These are phyloP conservation scores for Jaminaea rosea DNA, from an alignment of 1,284 basidiomycete genomes.

Conservation along the genomic window DNA sequence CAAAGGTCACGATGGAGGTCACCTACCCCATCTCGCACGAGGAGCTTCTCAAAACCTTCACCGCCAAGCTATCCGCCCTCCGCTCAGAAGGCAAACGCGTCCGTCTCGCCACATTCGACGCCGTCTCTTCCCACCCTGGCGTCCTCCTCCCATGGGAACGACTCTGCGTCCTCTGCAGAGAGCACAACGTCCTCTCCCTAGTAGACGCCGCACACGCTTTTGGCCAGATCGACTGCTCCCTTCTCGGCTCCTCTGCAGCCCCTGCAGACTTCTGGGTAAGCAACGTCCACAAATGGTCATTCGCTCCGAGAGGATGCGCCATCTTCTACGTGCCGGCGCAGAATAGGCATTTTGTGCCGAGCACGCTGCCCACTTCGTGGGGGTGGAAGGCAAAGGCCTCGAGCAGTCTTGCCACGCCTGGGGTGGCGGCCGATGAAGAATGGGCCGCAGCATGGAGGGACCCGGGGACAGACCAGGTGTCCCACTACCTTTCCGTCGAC, in stretches of 20 bases:
- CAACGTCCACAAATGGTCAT: conserved; percentile 79
- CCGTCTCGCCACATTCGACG: conserved; percentile 69
- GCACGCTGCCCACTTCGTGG: conserved; percentile 65
- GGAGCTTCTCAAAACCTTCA: conserved; percentile 36
- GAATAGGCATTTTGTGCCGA: conserved; percentile 68
- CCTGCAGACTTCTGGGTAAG: conserved; percentile 2
- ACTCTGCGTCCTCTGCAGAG: conserved; percentile 49
- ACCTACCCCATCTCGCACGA: conserved; percentile 35
- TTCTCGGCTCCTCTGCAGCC: not conserved
- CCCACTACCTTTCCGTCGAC: conserved; percentile 17
- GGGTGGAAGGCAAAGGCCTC: no score
- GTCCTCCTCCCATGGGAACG: conserved; percentile 69
- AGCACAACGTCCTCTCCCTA: conserved; percentile 30
- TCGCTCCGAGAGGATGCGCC: conserved; percentile 62
- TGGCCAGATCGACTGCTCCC: conserved; percentile 50
- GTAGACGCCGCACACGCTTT: conserved; percentile 78
- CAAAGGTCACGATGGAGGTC: conserved; percentile 29
- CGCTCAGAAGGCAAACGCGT: conserved; percentile 58
- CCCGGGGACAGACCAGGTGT: conserved; percentile 20
- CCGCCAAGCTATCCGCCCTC: conserved; percentile 9
- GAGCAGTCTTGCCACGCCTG: no score
- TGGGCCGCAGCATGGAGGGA: conserved; percentile 11
- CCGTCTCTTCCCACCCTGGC: conserved; percentile 64
- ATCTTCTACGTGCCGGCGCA: conserved; percentile 68
- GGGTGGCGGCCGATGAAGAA: not conserved